A percentile compares a stretch with the other conserved stretches of the same genome.
phyloP scores from a whole-genome alignment of 169 alveolate genomes.

The Babesia sp. region DNA sequence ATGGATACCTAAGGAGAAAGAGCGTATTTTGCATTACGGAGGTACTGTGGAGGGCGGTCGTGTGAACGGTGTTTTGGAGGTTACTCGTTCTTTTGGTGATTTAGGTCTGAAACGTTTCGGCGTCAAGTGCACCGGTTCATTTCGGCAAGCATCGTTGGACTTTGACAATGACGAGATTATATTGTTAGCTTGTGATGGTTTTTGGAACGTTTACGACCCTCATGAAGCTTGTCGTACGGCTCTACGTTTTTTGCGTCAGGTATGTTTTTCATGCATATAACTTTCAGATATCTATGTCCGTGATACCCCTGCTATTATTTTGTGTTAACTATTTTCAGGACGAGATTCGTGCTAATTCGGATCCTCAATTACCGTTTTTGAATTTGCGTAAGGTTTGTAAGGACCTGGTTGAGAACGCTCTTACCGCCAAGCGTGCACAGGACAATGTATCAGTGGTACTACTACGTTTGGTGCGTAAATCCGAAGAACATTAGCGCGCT shows the following conservation, averaged over 20 bases:
- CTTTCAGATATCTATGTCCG: too few species aligned
- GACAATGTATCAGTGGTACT: slow-evolving; percentile 66
- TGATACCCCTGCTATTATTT: too few species aligned
- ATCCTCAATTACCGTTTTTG: slow-evolving; percentile 52
- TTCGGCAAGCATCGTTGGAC: slow-evolving; percentile 68
- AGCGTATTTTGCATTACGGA: slow-evolving; percentile 90
- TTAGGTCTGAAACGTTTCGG: slow-evolving; percentile 84
- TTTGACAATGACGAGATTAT: slow-evolving; percentile 87
- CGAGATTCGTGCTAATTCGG: slow-evolving; percentile 64
- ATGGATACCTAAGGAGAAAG: slow-evolving; percentile 89
- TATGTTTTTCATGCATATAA: not conserved
- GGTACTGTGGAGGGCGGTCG: slow-evolving; percentile 96
- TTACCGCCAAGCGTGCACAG: slow-evolving; percentile 73
- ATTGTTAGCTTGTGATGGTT: slow-evolving; percentile 97
- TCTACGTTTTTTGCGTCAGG: slow-evolving; percentile 37
- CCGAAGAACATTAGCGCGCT: slow-evolving; percentile 17
- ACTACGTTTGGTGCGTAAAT: slow-evolving; percentile 25
- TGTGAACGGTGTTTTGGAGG: slow-evolving; percentile 92
- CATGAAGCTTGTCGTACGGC: slow-evolving; percentile 64
- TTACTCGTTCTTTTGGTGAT: slow-evolving; percentile 96
- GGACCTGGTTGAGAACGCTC: slow-evolving; percentile 76
- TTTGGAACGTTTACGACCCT: slow-evolving; percentile 72
- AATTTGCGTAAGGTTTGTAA: slow-evolving; percentile 67
- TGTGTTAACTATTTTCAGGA: slow-evolving; percentile 45
- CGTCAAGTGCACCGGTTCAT: slow-evolving; percentile 76